A percentile compares a stretch with the other conserved stretches of the same genome.
Conservation (phyloP, 2,329 filamentous ascomycete genomes). For the Calonectria hongkongensis region DNA sequence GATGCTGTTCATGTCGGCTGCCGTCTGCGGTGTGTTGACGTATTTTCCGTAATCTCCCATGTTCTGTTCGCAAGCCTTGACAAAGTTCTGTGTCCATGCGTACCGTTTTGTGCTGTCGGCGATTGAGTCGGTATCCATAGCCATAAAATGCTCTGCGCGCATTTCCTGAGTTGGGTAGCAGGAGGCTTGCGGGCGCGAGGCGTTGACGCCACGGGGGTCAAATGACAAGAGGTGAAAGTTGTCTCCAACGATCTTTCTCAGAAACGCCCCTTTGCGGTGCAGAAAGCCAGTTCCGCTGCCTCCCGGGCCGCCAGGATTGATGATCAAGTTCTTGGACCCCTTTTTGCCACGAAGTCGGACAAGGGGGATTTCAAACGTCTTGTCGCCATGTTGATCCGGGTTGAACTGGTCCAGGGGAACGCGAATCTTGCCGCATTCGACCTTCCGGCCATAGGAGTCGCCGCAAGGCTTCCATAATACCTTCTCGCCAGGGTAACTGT, state of each 20-base stretch:
- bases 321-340: slow-evolving; percentile 65
- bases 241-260: slow-evolving; percentile 63
- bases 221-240: slow-evolving; percentile 68
- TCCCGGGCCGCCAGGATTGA: slow-evolving; percentile 70
- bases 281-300: slow-evolving; percentile 64
- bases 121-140: slow-evolving; percentile 52
- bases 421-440: slow-evolving; percentile 66
- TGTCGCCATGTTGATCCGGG: slow-evolving; percentile 50
- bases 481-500: slow-evolving; percentile 59
- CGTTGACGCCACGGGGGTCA: slow-evolving; percentile 67
- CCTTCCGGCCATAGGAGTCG: slow-evolving; percentile 56
- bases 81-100: slow-evolving; percentile 64
- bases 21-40: slow-evolving; percentile 70
- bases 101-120: slow-evolving; percentile 63
- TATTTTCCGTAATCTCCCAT: slow-evolving; percentile 67
- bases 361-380: slow-evolving; percentile 66
- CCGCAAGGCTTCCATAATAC: slow-evolving; percentile 65
- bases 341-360: slow-evolving; percentile 65
- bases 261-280: slow-evolving; percentile 57
- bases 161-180: slow-evolving; percentile 63
- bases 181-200: slow-evolving; percentile 55
- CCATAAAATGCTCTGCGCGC: slow-evolving; percentile 53
- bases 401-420: slow-evolving; percentile 70
- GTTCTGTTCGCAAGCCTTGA: slow-evolving; percentile 64
- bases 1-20: slow-evolving; percentile 71